Evolutionary conservation across 164 flowering plant species (phyloP), one percentile per base, ranked within the genome.

Genomic region (Aristolochia fimbriata): DNA sequence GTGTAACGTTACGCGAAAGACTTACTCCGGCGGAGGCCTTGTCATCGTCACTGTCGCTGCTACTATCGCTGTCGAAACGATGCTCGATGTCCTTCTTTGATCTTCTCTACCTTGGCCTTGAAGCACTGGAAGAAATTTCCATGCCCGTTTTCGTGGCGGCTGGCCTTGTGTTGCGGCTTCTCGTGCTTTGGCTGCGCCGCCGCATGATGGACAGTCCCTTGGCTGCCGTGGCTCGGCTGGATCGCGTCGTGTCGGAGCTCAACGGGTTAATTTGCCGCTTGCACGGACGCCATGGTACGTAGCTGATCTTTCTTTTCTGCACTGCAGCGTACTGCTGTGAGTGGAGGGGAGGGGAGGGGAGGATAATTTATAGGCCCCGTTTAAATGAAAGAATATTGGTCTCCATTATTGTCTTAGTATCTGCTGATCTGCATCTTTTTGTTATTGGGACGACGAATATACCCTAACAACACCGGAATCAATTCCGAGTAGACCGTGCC

Each of bases 41-140:
- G 19, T 16, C 59, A 20, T 33, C 16, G 22, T 57, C 59, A 21
- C 46, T n/a, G 46, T 57, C 59, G 47, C 59, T 57, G 59, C 46
- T 56, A 13, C 59, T 56, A 20, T 21, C 21, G 14, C 14, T 37
- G 13, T 33, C 22, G 21, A n/a, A n/a, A 1, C 22, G 37, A 21
- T n/a, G 24, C 59, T 17, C 19, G 22, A 30, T 16, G 31, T 57
- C 23, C 22, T 57, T 37, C 47, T 57, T n/a, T 57, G 4, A 30
- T 56, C 47, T 33, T n/a, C 47, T 57, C 43, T 7, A 30, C 21
- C 59, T 57, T 57, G 15, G 17, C 30, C 47, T 57, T 57, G 25
- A 30, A 4, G 59, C n/a, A 27, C 43, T 13, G 41, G 10, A 31
- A 56, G 20, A 30, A 56, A n/a, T 15, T 20, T 56, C 37, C 43